These are phyloP conservation scores for Hypoxylon sp. DNA, from an alignment of 2,329 filamentous ascomycete genomes.

Conservation along the genomic window DNA sequence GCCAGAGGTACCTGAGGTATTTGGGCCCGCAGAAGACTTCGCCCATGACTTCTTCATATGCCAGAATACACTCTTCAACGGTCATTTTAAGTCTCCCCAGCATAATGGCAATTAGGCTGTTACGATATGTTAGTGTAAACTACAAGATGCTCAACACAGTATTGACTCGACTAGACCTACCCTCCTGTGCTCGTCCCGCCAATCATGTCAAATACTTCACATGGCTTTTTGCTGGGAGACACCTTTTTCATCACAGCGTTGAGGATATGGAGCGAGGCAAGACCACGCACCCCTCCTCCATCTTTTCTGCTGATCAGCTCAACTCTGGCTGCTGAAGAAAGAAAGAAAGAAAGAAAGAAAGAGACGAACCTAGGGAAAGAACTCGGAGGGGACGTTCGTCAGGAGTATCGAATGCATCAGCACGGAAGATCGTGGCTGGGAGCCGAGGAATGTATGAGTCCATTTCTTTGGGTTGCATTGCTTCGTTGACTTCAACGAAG, in stretches of 20 bases:
- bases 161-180: not conserved
- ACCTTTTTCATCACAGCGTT: not conserved
- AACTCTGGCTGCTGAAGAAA: not conserved
- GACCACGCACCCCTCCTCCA: not conserved
- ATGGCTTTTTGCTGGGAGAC: not conserved
- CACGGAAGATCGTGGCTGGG: not conserved
- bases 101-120: constrained; percentile 1
- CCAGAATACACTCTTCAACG: not conserved
- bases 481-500: not conserved
- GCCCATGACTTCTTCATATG: not conserved
- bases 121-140: not conserved
- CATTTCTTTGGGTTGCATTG: not conserved
- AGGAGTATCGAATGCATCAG: not conserved
- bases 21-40: not conserved
- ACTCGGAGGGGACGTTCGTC: not conserved
- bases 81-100: not conserved
- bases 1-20: not conserved
- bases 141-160: not conserved
- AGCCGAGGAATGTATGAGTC: not conserved
- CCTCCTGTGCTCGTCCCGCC: constrained; percentile 1
- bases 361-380: not conserved
- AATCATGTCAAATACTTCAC: constrained; percentile 2
- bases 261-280: not conserved
- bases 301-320: not conserved
- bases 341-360: not conserved